A percentile compares a stretch with the other conserved stretches of the same genome.
phyloP scores from a whole-genome alignment of 345 rosid genomes.

The Lepidium aucheri region DNA sequence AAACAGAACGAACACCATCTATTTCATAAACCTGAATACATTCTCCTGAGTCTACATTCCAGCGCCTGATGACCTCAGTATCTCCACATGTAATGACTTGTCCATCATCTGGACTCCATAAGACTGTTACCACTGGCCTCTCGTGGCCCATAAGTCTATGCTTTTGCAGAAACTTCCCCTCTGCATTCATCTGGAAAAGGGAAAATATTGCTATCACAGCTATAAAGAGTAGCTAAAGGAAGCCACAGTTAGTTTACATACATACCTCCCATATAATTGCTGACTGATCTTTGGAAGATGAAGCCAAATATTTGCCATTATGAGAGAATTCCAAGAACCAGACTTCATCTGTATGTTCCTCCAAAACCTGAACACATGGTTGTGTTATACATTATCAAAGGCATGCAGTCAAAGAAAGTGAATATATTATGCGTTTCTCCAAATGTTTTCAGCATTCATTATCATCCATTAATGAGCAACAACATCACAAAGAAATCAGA shows the following conservation, averaged over 20 bases:
- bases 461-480: neutral
- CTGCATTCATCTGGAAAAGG: slow-evolving; percentile 29
- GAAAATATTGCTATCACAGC: too few relatives aligned
- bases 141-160: slow-evolving; percentile 39
- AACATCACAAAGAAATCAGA: neutral
- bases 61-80: slow-evolving; percentile 40
- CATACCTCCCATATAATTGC: slow-evolving; percentile 60
- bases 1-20: slow-evolving; percentile 34
- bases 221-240: slow-evolving; percentile 35
- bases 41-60: slow-evolving; percentile 47
- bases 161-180: slow-evolving; percentile 28
- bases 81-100: slow-evolving; percentile 58
- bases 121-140: slow-evolving; percentile 38
- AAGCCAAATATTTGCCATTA: slow-evolving; percentile 53
- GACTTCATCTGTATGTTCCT: slow-evolving; percentile 50
- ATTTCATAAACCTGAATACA: slow-evolving; percentile 35
- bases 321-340: slow-evolving; percentile 58
- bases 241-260: slow-evolving; percentile 26
- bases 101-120: slow-evolving; percentile 54
- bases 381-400: neutral
- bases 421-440: neutral
- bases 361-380: slow-evolving; percentile 32
- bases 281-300: slow-evolving; percentile 45
- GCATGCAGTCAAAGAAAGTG: neutral
- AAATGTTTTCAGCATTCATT: neutral